Evolutionary conservation across 768 basidiomycete genomes (phyloP).

Genomic region (Lactarius quietus): DNA sequence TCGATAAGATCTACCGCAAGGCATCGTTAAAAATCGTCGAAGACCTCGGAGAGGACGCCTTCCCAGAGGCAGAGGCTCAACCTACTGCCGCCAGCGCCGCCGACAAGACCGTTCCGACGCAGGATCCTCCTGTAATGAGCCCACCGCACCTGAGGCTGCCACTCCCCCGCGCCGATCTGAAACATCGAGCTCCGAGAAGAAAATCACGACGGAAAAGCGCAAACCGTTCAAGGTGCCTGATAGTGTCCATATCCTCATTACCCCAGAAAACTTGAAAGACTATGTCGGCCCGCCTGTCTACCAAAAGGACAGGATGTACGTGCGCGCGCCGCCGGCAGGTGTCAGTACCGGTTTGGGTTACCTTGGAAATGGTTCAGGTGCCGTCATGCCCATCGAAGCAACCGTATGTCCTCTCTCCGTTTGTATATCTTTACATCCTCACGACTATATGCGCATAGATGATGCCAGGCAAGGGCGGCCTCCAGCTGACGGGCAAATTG

Average conservation of each 20-base stretch:
- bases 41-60: slow-evolving; percentile 81
- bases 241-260: slow-evolving; percentile 74
- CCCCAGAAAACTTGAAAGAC: slow-evolving; percentile 85
- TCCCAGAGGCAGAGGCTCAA: slow-evolving; percentile 62
- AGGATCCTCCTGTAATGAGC: slow-evolving; percentile 46
- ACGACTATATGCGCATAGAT: slow-evolving; percentile 44
- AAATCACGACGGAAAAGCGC: slow-evolving; percentile 75
- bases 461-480: slow-evolving; percentile 93
- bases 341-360: slow-evolving; percentile 96
- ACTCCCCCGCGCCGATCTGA: slow-evolving; percentile 27
- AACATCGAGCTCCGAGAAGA: slow-evolving; percentile 29
- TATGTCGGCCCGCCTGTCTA: slow-evolving; percentile 96
- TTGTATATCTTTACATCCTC: not conserved
- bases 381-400: slow-evolving; percentile 96
- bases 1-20: slow-evolving; percentile 99
- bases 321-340: slow-evolving; percentile 75
- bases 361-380: slow-evolving; percentile 92
- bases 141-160: slow-evolving; percentile 31
- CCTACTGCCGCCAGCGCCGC: slow-evolving; percentile 24
- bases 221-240: slow-evolving; percentile 79
- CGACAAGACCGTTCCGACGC: slow-evolving; percentile 46
- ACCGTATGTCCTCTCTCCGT: slow-evolving; percentile 52
- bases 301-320: slow-evolving; percentile 92
- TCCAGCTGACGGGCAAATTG: slow-evolving; percentile 94
- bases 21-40: slow-evolving; percentile 88